A percentile compares a stretch with the other conserved stretches of the same genome.
phyloP scores from a whole-genome alignment of 208 protist genomes.

The Acanthamoeba castellanii region DNA sequence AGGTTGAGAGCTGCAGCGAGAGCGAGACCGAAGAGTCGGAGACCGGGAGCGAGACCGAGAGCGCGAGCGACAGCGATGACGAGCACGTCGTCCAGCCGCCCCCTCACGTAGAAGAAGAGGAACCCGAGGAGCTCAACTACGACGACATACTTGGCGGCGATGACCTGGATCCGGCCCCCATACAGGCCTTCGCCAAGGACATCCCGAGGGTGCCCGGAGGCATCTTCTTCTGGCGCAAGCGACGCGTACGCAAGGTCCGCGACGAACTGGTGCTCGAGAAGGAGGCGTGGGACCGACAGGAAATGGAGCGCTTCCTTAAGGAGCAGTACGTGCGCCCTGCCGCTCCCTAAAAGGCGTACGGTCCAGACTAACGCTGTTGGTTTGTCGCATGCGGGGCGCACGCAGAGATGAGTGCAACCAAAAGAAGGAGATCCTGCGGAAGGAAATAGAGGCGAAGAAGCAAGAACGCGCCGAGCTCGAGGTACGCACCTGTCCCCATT shows the following conservation, averaged over 20 bases:
- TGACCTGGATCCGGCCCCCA: neutral
- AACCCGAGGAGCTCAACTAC: neutral
- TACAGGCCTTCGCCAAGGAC: neutral
- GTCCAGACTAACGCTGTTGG: neutral
- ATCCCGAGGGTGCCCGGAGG: neutral
- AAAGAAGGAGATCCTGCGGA: neutral
- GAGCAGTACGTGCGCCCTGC: constrained; percentile 7
- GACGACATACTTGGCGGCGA: neutral
- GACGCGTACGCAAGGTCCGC: neutral
- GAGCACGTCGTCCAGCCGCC: neutral
- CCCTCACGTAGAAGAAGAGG: neutral
- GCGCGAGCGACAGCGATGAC: neutral
- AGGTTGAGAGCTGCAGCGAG: neutral
- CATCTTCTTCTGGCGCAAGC: constrained; percentile 61
- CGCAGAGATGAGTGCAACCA: neutral
- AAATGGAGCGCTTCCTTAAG: neutral
- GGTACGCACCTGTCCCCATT: neutral
- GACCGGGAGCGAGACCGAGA: neutral
- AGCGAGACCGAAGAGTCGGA: neutral
- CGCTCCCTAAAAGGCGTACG: neutral
- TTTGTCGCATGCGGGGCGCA: too few relatives aligned
- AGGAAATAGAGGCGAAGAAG: neutral
- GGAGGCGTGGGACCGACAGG: neutral
- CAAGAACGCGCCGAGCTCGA: neutral
- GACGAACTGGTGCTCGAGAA: neutral